Percentiles rank a stretch among this genome's conserved stretches.
These are phyloP conservation scores for Lumnitzera littorea DNA, from an alignment of 345 rosid genomes.

Conservation along the genomic window DNA sequence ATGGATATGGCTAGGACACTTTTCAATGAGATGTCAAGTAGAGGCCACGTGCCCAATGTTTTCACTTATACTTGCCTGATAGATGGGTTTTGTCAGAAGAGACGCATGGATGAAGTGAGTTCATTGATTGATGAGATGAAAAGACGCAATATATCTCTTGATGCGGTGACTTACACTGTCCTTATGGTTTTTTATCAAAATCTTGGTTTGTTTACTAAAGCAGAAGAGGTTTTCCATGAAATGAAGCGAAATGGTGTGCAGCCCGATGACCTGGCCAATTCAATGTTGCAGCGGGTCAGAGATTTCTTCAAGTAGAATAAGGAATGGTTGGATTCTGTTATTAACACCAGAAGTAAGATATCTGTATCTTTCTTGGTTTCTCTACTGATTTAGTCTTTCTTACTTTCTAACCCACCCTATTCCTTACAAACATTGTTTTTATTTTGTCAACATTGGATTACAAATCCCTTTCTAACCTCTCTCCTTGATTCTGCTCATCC, in stretches of 20 bases:
- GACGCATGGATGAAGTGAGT: slow-evolving; percentile 35
- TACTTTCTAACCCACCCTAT: too few relatives aligned
- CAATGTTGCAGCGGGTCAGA: background rate
- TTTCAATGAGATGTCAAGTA: slow-evolving; percentile 20
- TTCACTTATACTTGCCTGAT: slow-evolving; percentile 44
- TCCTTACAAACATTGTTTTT: too few relatives aligned
- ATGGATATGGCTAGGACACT: slow-evolving; percentile 33
- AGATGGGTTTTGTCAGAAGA: slow-evolving; percentile 34
- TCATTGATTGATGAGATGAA: slow-evolving; percentile 35
- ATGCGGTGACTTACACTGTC: slow-evolving; percentile 35
- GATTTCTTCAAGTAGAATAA: too few relatives aligned
- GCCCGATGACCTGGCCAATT: slow-evolving; percentile 20
- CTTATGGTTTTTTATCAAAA: slow-evolving; percentile 32
- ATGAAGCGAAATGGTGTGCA: slow-evolving; percentile 30
- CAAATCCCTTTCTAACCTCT: too few relatives aligned
- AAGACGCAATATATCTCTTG: slow-evolving; percentile 20
- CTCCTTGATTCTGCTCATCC: too few relatives aligned
- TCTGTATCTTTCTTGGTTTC: too few relatives aligned
- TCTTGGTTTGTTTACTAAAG: slow-evolving; percentile 19
- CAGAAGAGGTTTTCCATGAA: slow-evolving; percentile 28
- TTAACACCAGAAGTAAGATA: too few relatives aligned
- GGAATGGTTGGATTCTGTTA: too few relatives aligned
- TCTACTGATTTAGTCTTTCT: too few relatives aligned
- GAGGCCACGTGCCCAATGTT: slow-evolving; percentile 28
- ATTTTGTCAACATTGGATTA: too few relatives aligned